Evolutionary conservation across 1,284 basidiomycete species (phyloP).

Genomic region (Trichosporon coremiiforme): DNA sequence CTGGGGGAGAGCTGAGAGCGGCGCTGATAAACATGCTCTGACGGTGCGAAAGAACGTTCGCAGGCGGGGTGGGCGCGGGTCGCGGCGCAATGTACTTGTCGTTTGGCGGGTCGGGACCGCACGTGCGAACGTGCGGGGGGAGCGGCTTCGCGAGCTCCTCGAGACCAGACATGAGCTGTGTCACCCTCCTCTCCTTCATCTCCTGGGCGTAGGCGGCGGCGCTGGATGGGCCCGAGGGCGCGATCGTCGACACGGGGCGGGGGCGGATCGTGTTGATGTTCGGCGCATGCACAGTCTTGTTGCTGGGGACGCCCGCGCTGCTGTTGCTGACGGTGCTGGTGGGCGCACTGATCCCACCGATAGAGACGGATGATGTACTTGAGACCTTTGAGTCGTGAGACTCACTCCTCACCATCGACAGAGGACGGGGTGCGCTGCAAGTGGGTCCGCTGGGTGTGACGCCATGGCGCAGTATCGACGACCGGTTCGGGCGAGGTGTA

Average conservation of each 20-base stretch:
- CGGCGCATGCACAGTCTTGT: slow-evolving; percentile 10
- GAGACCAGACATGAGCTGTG: slow-evolving; percentile 8
- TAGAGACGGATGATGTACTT: slow-evolving; percentile 9
- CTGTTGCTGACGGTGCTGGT: neutral
- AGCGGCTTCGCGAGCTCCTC: slow-evolving; percentile 3
- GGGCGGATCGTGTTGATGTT: slow-evolving; percentile 6
- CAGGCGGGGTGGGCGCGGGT: slow-evolving; percentile 26
- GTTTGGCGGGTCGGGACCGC: slow-evolving; percentile 10
- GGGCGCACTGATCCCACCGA: slow-evolving; percentile 14
- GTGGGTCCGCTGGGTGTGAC: neutral
- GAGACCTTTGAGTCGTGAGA: slow-evolving; percentile 10
- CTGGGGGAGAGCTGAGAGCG: neutral
- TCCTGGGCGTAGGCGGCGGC: slow-evolving; percentile 18
- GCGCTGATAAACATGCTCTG: slow-evolving; percentile 17
- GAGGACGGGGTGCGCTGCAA: neutral
- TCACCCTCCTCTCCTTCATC: slow-evolving; percentile 17
- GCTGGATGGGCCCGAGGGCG: slow-evolving; percentile 2
- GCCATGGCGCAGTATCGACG: slow-evolving; percentile 1
- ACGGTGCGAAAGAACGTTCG: slow-evolving; percentile 12
- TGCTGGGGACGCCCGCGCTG: slow-evolving; percentile 10
- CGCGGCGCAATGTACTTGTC: slow-evolving; percentile 26
- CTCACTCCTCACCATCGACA: neutral
- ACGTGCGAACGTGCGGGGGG: neutral
- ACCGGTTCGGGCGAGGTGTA: neutral
- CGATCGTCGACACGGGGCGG: slow-evolving; percentile 15